Conservation (phyloP, 2,329 filamentous ascomycete species). For the Chlorencoelia australis region DNA sequence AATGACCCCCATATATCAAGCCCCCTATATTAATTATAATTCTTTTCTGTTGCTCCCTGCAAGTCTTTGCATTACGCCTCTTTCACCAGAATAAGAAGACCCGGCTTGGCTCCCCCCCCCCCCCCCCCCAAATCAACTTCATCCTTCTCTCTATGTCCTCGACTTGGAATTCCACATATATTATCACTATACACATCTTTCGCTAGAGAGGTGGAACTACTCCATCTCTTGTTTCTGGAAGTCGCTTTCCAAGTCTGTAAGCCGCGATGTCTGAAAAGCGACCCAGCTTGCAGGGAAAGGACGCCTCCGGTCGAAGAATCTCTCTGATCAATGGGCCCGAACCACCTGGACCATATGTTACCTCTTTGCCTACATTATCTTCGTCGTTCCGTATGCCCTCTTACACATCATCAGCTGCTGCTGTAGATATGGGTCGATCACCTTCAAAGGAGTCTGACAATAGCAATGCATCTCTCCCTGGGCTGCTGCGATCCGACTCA, state of each 20-base stretch:
- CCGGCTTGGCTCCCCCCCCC: not conserved
- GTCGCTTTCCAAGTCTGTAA: not conserved
- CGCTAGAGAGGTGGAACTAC: not conserved
- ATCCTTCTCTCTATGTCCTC: constrained; percentile 2
- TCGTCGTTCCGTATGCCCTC: constrained; percentile 8
- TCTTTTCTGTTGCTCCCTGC: not conserved
- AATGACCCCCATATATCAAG: not conserved
- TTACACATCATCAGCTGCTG: constrained; percentile 7
- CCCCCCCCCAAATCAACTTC: not conserved
- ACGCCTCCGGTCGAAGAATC: constrained; percentile 47
- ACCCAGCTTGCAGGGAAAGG: constrained; percentile 41
- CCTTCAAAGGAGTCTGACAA: constrained; percentile 30
- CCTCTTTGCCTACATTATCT: not conserved
- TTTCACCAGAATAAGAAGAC: not conserved
- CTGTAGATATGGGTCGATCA: constrained; percentile 14
- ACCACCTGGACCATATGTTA: constrained; percentile 10
- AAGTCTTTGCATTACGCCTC: not conserved
- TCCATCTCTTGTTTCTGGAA: not conserved
- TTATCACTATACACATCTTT: not conserved
- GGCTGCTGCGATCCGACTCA: constrained; percentile 49
- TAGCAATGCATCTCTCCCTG: constrained; percentile 30
- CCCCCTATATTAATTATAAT: not conserved
- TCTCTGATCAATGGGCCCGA: constrained; percentile 46
- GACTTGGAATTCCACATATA: not conserved
- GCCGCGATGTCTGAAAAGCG: constrained; percentile 5